Evolutionary conservation across 768 basidiomycete genomes (phyloP), one percentile per base, ranked within the genome.

Genomic region (Lentinula edodes): DNA sequence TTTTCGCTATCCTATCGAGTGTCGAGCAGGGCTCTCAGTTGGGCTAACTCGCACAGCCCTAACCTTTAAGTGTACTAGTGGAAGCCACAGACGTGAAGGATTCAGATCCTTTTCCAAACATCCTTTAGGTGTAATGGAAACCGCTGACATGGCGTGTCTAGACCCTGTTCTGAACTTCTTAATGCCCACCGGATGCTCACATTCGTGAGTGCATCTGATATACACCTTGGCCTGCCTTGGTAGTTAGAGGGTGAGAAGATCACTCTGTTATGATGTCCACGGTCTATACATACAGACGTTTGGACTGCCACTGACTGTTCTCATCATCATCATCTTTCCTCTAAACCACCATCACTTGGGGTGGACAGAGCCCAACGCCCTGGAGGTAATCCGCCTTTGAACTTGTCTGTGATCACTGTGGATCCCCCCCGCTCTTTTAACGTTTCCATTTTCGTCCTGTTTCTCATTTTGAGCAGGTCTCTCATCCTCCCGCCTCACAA

Each of bases 391-490:
- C 38, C 20, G 32, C 12, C 23, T 13, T 43, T 41, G 53, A 41
- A 18, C 20, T 23, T 41, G 18, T 16, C 43, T 41, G 10, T 28
- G 16, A 53, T 43, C 43, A 2, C 15, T 56, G 23, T 43, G 55
- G 38, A 28, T 16, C 38, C 43, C 39, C 5, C 34, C 39, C 23
- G 9, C 35, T 52, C 60, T 38, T 59, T 46, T 18, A 18, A 43
- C 23, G 5, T 9, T 18, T 58, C 36, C 23, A 28, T 36, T 9
- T 23, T 34, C 3, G 28, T 36, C 48, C 28, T 36, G 38, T 50
- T 35, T 48, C 41, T 42, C 20, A 42, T 12, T 46, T 38, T n/a
- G 58, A 59, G 58, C 46, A 50, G 46, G 58, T 59, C 58, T 59
- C 46, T 36, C 42, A 16, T 50, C 18, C 10, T 46, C 15, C 15